phyloP scores from a whole-genome alignment of 1,139 yeast genomes.

The Schwanniomyces etchellsii region DNA sequence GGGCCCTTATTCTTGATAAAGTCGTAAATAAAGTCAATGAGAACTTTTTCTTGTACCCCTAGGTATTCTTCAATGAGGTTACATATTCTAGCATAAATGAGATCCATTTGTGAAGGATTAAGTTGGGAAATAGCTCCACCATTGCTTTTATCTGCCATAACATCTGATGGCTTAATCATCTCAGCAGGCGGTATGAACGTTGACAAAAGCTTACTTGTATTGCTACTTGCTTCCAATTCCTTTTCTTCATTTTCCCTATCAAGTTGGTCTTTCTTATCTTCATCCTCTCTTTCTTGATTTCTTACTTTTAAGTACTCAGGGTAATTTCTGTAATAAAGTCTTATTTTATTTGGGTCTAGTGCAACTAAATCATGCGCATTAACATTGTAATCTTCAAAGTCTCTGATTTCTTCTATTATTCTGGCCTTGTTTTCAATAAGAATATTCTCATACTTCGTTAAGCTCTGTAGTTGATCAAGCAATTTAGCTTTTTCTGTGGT shows the following conservation, averaged over 20 bases:
- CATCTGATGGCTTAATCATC: neutral
- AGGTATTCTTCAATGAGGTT: conserved; percentile 45
- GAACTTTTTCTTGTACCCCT: conserved; percentile 48
- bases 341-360: conserved; percentile 5
- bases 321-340: conserved; percentile 29
- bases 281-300: conserved; percentile 21
- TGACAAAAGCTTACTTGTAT: conserved; percentile 1
- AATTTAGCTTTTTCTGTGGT: conserved; percentile 12
- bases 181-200: conserved; percentile 1
- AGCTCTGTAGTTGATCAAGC: conserved; percentile 12
- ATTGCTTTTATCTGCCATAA: conserved; percentile 1
- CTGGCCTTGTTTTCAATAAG: conserved; percentile 33
- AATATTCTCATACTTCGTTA: conserved; percentile 25
- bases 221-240: conserved; percentile 1
- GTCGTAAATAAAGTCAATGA: conserved; percentile 37
- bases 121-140: conserved; percentile 9
- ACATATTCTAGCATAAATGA: conserved; percentile 28
- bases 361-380: conserved; percentile 1
- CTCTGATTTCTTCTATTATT: conserved; percentile 27
- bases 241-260: conserved; percentile 22
- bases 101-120: conserved; percentile 11
- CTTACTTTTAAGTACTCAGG: conserved; percentile 34
- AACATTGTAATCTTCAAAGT: conserved; percentile 13
- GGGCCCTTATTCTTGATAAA: conserved; percentile 28
- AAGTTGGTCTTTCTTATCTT: conserved; percentile 27